Conservation (phyloP, 2,329 filamentous ascomycete species). For the Acrodontium crateriforme region DNA sequence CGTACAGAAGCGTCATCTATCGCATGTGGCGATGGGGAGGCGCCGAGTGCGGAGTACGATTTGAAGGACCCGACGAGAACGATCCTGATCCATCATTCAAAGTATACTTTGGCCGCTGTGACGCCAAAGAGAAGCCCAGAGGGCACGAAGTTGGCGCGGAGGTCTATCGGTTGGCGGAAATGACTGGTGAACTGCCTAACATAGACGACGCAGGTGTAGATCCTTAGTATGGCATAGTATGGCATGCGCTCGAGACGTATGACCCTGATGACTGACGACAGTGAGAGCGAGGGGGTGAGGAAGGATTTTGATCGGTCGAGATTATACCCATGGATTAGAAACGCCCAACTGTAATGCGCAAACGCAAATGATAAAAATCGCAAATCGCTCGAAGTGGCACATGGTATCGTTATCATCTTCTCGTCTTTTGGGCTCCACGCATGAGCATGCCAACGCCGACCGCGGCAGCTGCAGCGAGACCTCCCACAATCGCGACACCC, state of each 20-base stretch:
- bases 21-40: conserved; percentile 23
- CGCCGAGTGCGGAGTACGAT: conserved; percentile 16
- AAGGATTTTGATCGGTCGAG: no score
- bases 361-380: no score
- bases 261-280: no score
- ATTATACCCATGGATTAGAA: no score
- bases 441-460: conserved; percentile 80
- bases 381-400: no score
- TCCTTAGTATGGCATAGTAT: conserved; percentile 3
- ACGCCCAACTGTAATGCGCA: no score
- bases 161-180: conserved; percentile 13
- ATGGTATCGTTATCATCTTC: no score
- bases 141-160: conserved; percentile 16
- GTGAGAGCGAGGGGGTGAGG: no score
- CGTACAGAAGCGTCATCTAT: conserved; percentile 21
- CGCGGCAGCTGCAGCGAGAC: conserved; percentile 84
- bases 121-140: no score
- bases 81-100: conserved; percentile 6
- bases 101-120: conserved; percentile 4
- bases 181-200: conserved; percentile 8
- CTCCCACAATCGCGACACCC: conserved; percentile 88
- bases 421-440: conserved; percentile 43
- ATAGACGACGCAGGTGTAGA: conserved; percentile 6
- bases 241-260: no score
- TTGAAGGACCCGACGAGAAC: conserved; percentile 11